Evolutionary conservation across 2,329 filamentous ascomycete species (phyloP).

Genomic region (Colletotrichum musicola): DNA sequence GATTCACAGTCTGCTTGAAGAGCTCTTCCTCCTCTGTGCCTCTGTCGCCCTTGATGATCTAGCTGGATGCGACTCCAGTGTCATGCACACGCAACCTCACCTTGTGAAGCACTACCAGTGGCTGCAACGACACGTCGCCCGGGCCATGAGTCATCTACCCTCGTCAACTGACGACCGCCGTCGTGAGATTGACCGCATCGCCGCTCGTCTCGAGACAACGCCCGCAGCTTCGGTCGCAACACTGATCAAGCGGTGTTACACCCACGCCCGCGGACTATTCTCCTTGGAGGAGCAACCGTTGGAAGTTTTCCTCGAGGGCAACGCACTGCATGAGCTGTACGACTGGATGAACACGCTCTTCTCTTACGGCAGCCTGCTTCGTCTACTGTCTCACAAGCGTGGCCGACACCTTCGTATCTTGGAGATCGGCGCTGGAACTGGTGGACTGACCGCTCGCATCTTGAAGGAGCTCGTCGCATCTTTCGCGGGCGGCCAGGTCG

Average conservation of each 20-base stretch:
- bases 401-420: constrained; percentile 50
- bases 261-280: constrained; percentile 6
- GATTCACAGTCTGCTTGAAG: neutral
- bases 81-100: neutral
- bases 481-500: constrained; percentile 31
- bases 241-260: constrained; percentile 26
- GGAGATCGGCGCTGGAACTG: constrained; percentile 35
- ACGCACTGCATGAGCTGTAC: constrained; percentile 24
- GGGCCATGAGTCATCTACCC: too few relatives aligned
- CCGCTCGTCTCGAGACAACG: neutral
- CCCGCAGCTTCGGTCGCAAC: neutral
- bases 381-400: constrained; percentile 9
- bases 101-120: constrained; percentile 4
- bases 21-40: constrained; percentile 16
- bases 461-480: constrained; percentile 14
- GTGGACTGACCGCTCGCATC: constrained; percentile 23
- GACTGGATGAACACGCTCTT: constrained; percentile 35
- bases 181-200: neutral
- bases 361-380: neutral
- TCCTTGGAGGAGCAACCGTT: neutral
- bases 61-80: neutral
- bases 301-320: constrained; percentile 20
- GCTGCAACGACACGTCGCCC: neutral
- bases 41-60: neutral
- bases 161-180: neutral